phyloP scores from a whole-genome alignment of 2,329 filamentous ascomycete genomes.

The Ascocoryne sarcoides region DNA sequence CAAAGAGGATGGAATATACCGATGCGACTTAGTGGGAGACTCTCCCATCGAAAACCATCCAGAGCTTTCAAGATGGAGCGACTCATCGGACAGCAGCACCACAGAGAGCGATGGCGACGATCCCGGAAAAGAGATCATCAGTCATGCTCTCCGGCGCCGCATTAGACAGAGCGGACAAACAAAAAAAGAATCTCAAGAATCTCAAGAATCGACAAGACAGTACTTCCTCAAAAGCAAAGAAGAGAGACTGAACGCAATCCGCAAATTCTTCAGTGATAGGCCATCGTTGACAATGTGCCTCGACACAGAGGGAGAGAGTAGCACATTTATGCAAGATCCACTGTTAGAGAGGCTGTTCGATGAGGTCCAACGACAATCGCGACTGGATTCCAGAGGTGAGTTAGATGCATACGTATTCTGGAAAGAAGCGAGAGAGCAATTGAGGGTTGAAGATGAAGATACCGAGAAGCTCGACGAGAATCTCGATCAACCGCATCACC shows the following conservation, averaged over 20 bases:
- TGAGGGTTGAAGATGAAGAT: slow-evolving; percentile 7
- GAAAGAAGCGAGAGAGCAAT: slow-evolving; percentile 12
- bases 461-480: no score
- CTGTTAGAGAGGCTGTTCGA: slow-evolving; percentile 8
- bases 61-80: slow-evolving; percentile 2
- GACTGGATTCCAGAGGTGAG: no score
- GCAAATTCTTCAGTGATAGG: slow-evolving; percentile 11
- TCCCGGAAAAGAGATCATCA: no score
- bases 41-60: no score
- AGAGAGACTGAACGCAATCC: slow-evolving; percentile 12
- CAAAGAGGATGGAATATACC: no score
- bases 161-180: background rate
- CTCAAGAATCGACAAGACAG: no score
- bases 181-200: no score
- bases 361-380: no score
- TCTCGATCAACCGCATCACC: no score
- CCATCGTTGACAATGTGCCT: slow-evolving; percentile 13
- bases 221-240: slow-evolving; percentile 4
- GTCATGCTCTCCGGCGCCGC: no score
- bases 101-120: background rate
- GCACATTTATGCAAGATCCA: no score
- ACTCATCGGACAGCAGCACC: slow-evolving; percentile 1
- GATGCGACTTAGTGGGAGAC: no score
- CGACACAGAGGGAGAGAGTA: slow-evolving; percentile 9
- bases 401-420: slow-evolving; percentile 13